These are phyloP conservation scores for Rugosomyces carneus DNA, from an alignment of 1,284 basidiomycete genomes.

Conservation along the genomic window DNA sequence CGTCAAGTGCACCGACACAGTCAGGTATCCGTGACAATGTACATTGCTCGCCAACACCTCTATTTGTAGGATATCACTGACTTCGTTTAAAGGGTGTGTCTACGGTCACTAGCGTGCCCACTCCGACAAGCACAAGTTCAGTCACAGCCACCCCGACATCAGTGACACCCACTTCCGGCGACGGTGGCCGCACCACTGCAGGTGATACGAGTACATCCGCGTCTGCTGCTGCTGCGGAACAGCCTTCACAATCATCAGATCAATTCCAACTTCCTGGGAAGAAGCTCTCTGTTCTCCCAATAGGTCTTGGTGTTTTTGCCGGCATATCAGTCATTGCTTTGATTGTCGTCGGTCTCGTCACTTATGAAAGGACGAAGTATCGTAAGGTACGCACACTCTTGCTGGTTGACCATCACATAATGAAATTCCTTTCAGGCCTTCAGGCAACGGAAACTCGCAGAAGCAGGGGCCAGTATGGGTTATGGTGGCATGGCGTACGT, in stretches of 20 bases:
- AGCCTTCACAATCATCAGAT: constrained; percentile 31
- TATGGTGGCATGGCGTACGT: constrained; percentile 51
- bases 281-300: constrained; percentile 66
- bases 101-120: constrained; percentile 16
- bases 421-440: constrained; percentile 44
- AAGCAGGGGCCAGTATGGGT: constrained; percentile 52
- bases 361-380: constrained; percentile 76
- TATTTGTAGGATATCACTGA: neutral
- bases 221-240: constrained; percentile 35
- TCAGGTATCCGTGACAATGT: constrained; percentile 17
- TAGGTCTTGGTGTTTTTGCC: constrained; percentile 76
- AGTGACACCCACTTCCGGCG: neutral
- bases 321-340: constrained; percentile 76
- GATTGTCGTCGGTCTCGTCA: constrained; percentile 74
- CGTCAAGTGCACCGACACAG: constrained; percentile 14
- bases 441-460: constrained; percentile 67
- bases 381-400: constrained; percentile 51
- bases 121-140: constrained; percentile 17
- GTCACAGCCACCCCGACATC: constrained; percentile 4
- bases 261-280: constrained; percentile 66
- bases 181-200: constrained; percentile 14
- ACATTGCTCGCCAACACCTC: constrained; percentile 9
- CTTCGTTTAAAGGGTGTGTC: constrained; percentile 22
- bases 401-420: constrained; percentile 7
- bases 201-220: constrained; percentile 20